Conservation (phyloP, 805 yeast genomes). For the Wickerhamomyces bisporus region DNA sequence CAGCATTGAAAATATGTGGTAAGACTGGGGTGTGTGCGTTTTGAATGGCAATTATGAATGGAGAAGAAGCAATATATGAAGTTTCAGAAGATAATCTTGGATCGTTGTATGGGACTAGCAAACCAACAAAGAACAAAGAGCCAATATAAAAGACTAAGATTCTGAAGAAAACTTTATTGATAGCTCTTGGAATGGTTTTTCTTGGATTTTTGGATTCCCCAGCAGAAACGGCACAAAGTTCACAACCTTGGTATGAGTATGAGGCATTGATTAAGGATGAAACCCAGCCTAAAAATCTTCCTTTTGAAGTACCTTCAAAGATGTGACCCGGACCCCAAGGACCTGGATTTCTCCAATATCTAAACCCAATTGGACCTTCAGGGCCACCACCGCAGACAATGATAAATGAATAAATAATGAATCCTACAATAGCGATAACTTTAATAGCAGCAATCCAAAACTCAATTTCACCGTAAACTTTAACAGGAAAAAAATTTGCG, state of each 20-base stretch:
- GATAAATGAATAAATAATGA: constrained; percentile 58
- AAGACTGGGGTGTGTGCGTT: constrained; percentile 62
- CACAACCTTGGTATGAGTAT: constrained; percentile 78
- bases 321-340: constrained; percentile 65
- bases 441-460: constrained; percentile 69
- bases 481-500: constrained; percentile 62
- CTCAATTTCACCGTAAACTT: constrained; percentile 68
- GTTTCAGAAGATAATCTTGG: constrained; percentile 36
- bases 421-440: constrained; percentile 64
- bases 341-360: constrained; percentile 79
- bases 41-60: constrained; percentile 66
- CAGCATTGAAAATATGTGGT: constrained; percentile 70
- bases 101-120: constrained; percentile 62
- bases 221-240: constrained; percentile 67
- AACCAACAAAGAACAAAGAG: constrained; percentile 63
- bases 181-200: constrained; percentile 50
- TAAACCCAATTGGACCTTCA: constrained; percentile 69
- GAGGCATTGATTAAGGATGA: constrained; percentile 67
- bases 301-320: constrained; percentile 44
- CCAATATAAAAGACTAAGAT: constrained; percentile 61
- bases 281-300: constrained; percentile 64
- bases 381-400: constrained; percentile 73
- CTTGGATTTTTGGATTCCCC: constrained; percentile 68
- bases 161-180: constrained; percentile 62
- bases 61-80: constrained; percentile 52